Evolutionary conservation across 352 stramenopile species (phyloP).

Genomic region (Globisporangium radiosum): DNA sequence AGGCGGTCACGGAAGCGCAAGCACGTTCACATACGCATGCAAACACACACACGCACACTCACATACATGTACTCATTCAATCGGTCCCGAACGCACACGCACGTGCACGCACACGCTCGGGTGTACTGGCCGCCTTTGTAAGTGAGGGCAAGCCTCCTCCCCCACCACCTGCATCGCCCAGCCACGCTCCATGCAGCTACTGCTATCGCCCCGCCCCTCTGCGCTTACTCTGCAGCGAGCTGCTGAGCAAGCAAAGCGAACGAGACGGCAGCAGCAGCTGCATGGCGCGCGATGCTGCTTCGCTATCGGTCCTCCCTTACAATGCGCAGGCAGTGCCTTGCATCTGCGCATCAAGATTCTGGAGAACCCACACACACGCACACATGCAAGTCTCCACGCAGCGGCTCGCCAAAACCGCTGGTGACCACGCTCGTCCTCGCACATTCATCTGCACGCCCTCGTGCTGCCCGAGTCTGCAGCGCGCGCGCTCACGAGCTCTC

Average conservation of each 20-base stretch:
- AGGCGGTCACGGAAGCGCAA: slow-evolving; percentile 18
- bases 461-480: neutral
- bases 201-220: no score
- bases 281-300: slow-evolving; percentile 9
- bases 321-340: slow-evolving; percentile 75
- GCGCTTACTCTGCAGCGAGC: no score
- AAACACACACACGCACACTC: neutral
- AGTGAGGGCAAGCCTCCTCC: slow-evolving; percentile 51
- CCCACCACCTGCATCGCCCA: slow-evolving; percentile 41
- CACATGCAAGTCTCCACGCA: slow-evolving; percentile 15
- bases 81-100: neutral
- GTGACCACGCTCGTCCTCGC: slow-evolving; percentile 16
- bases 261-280: no score
- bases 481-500: slow-evolving; percentile 17
- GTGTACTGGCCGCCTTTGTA: slow-evolving; percentile 74
- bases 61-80: neutral
- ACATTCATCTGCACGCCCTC: neutral
- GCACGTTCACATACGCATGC: slow-evolving; percentile 18
- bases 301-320: slow-evolving; percentile 64
- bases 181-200: slow-evolving; percentile 1
- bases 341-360: slow-evolving; percentile 79
- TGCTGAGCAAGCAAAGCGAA: no score
- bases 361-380: slow-evolving; percentile 34
- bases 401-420: slow-evolving; percentile 71
- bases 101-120: neutral